Conservation (phyloP, 2,329 filamentous ascomycete genomes). For the Penicillium expansum region DNA sequence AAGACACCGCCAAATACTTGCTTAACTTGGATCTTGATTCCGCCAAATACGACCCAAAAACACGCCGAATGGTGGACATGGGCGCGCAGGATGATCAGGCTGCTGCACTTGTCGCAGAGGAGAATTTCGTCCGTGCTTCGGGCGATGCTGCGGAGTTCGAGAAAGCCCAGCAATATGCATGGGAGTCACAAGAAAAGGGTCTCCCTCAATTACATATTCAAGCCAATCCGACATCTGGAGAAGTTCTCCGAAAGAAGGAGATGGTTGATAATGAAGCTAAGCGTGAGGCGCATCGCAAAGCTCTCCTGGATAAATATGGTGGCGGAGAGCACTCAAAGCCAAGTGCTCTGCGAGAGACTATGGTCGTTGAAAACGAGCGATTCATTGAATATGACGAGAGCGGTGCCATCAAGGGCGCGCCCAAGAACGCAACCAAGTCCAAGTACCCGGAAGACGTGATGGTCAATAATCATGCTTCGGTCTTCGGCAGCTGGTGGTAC, state of each 20-base stretch:
- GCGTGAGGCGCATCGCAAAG: conserved; percentile 65
- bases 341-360: conserved; percentile 62
- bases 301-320: conserved; percentile 79
- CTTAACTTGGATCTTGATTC: conserved; percentile 93
- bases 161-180: conserved; percentile 82
- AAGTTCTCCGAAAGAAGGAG: conserved; percentile 77
- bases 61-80: conserved; percentile 81
- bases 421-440: conserved; percentile 72
- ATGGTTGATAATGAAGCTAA: conserved; percentile 68
- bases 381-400: conserved; percentile 95
- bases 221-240: conserved; percentile 92
- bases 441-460: conserved; percentile 89
- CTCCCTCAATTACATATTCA: conserved; percentile 85
- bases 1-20: conserved; percentile 96
- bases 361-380: conserved; percentile 74
- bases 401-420: conserved; percentile 83
- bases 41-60: conserved; percentile 97
- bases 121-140: conserved; percentile 83
- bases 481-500: conserved; percentile 98
- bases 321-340: conserved; percentile 61
- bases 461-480: conserved; percentile 84
- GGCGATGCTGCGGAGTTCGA: conserved; percentile 94
- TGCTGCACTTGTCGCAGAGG: conserved; percentile 81
- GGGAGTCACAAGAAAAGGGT: conserved; percentile 86
- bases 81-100: conserved; percentile 78